Base-by-base conservation (phyloP, 2,329 filamentous ascomycete genomes). In the Trichocomaceae sp. region DNA sequence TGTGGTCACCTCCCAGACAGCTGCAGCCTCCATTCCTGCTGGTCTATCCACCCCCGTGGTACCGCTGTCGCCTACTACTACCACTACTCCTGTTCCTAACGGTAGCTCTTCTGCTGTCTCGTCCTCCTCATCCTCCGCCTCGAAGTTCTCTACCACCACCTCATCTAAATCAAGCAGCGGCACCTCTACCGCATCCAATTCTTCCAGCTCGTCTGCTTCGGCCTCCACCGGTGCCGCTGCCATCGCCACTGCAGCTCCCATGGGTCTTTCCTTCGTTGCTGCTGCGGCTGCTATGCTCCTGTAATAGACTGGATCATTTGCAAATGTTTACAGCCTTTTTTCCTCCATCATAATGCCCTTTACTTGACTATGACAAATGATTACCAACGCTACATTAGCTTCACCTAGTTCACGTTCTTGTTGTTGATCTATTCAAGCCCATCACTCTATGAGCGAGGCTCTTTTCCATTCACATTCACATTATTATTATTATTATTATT, bases 241-340 rank as follows among this genome's bases (percentile, higher is more conserved):
- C 35, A 46, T 50, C 15, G 67, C 66, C 54, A 74, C 71, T 33
- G 69, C 69, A 48, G 71, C 59, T 53, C 68, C 72, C 26, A 59
- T 64, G 23, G 64, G 66, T 22, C 63, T 75, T 19, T 64, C 66
- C 20, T 62, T 75, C 55, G 66, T 75, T 20, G 75, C 72, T 59
- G 66, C 68, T 57, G 65, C 72, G 48, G 62, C 77, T 47, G 70
- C 72, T 60, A 70, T 71, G 60, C 66, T 77, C 58, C 63, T 76
- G 60, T 76, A 71, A 70, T 59, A 22, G 17, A 12, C 2, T 7
- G 17, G n/a, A 15, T 13, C 31, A 35, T 35, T 35, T 35, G 9
- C 31, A 8, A 35, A 8, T 35, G 13, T 15, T 13, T 35, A 1
- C 31, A 8, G 31, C 15, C 31, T 35, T 10, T 33, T 33, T 33